These are phyloP conservation scores for Phytophthora citricola DNA, from an alignment of 352 stramenopile genomes.

Conservation along the genomic window DNA sequence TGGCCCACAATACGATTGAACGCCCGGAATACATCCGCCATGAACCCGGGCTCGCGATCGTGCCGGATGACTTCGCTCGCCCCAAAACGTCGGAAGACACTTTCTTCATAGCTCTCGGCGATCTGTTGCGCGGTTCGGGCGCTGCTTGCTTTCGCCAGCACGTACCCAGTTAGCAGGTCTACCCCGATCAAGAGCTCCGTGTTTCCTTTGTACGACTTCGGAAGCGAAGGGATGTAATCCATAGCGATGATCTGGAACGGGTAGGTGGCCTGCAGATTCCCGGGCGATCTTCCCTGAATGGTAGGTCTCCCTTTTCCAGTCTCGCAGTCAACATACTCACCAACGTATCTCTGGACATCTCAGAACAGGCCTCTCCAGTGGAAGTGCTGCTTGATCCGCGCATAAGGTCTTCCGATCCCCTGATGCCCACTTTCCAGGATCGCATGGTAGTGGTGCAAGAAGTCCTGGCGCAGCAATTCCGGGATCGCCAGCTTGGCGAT, in stretches of 20 bases:
- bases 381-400: not conserved
- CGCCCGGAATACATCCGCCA: conserved; percentile 7
- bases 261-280: too few relatives aligned
- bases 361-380: too few relatives aligned
- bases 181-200: conserved; percentile 19
- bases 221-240: conserved; percentile 15
- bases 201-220: conserved; percentile 9
- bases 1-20: conserved; percentile 1
- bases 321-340: too few relatives aligned
- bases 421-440: conserved; percentile 3
- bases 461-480: not conserved
- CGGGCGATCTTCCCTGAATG: too few relatives aligned
- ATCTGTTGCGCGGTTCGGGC: conserved; percentile 2
- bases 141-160: not conserved
- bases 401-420: not conserved
- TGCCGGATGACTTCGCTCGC: conserved; percentile 11
- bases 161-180: conserved; percentile 3
- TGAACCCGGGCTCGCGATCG: conserved; percentile 9
- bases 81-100: conserved; percentile 14
- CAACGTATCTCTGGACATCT: too few relatives aligned
- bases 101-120: too few relatives aligned
- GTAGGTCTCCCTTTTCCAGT: too few relatives aligned
- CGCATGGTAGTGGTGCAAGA: conserved; percentile 3
- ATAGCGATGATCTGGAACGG: too few relatives aligned
- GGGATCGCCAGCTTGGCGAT: not conserved